phyloP scores from a whole-genome alignment of 169 alveolate genomes.

The Cryptosporidium bovis region DNA sequence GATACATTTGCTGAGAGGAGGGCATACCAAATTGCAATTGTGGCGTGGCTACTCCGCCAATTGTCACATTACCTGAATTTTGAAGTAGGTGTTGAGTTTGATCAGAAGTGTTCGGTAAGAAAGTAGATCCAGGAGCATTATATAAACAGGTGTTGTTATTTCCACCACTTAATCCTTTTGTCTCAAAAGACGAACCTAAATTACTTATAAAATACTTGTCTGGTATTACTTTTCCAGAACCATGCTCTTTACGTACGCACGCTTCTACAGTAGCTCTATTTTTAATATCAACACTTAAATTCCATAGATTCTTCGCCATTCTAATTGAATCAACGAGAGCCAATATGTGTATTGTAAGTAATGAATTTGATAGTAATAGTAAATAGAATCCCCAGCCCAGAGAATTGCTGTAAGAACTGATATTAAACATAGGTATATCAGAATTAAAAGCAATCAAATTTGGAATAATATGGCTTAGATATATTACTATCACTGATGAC shows the following conservation, averaged over 20 bases:
- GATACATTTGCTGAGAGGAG: constrained; percentile 39
- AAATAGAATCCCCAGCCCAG: constrained; percentile 68
- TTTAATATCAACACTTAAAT: constrained; percentile 11
- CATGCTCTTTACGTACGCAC: neutral
- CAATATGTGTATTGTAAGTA: constrained; percentile 19
- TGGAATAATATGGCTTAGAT: constrained; percentile 25
- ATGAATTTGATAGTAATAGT: constrained; percentile 9
- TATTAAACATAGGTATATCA: constrained; percentile 31
- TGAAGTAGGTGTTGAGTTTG: neutral
- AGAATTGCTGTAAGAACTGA: constrained; percentile 12
- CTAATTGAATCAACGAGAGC: constrained; percentile 33
- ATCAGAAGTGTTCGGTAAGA: constrained; percentile 9
- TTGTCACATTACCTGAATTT: neutral
- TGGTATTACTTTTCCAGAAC: constrained; percentile 7
- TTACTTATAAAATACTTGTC: constrained; percentile 29
- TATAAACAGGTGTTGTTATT: no score
- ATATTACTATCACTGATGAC: constrained; percentile 20
- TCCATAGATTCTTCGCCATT: constrained; percentile 43
- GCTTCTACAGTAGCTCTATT: neutral
- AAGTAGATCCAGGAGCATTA: constrained; percentile 28
- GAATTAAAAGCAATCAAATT: constrained; percentile 22
- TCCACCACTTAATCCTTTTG: neutral
- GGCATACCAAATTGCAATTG: neutral
- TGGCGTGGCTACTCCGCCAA: constrained; percentile 5
- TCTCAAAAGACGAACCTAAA: neutral